Evolutionary conservation across 371 early-diverging fungal genomes (phyloP).

Genomic region (Actinomortierella wolfii): DNA sequence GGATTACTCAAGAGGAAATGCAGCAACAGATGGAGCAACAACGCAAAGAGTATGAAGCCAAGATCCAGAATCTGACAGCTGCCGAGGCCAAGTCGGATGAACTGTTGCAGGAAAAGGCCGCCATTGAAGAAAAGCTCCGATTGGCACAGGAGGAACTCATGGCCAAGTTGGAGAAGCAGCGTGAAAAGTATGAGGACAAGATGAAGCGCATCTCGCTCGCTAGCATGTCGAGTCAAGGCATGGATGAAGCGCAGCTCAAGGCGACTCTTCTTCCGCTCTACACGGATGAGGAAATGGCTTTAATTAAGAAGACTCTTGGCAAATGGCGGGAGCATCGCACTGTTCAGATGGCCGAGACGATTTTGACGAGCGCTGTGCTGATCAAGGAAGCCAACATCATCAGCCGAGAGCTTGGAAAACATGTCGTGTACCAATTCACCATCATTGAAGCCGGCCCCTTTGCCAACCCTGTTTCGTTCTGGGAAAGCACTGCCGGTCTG

Average conservation of each 20-base stretch:
- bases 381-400: slow-evolving; percentile 91
- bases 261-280: slow-evolving; percentile 39
- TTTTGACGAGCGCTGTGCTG: slow-evolving; percentile 70
- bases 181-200: slow-evolving; percentile 54
- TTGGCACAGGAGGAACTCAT: slow-evolving; percentile 58
- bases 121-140: slow-evolving; percentile 48
- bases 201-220: slow-evolving; percentile 52
- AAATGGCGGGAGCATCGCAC: slow-evolving; percentile 69
- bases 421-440: slow-evolving; percentile 82
- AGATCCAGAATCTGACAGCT: slow-evolving; percentile 55
- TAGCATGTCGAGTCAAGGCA: slow-evolving; percentile 18
- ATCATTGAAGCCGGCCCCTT: slow-evolving; percentile 65
- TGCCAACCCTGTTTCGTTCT: slow-evolving; percentile 60
- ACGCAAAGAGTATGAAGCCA: slow-evolving; percentile 61
- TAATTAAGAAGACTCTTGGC: slow-evolving; percentile 55
- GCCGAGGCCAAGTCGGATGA: slow-evolving; percentile 50
- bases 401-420: slow-evolving; percentile 75
- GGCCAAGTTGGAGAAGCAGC: slow-evolving; percentile 50
- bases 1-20: slow-evolving; percentile 59
- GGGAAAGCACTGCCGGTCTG: slow-evolving; percentile 61
- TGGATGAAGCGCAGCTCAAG: slow-evolving; percentile 25
- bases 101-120: slow-evolving; percentile 41
- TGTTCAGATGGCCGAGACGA: slow-evolving; percentile 75
- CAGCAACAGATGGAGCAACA: slow-evolving; percentile 59
- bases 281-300: slow-evolving; percentile 51